These are phyloP conservation scores for Nasturtium officinale DNA, from an alignment of 345 rosid genomes.

Conservation along the genomic window DNA sequence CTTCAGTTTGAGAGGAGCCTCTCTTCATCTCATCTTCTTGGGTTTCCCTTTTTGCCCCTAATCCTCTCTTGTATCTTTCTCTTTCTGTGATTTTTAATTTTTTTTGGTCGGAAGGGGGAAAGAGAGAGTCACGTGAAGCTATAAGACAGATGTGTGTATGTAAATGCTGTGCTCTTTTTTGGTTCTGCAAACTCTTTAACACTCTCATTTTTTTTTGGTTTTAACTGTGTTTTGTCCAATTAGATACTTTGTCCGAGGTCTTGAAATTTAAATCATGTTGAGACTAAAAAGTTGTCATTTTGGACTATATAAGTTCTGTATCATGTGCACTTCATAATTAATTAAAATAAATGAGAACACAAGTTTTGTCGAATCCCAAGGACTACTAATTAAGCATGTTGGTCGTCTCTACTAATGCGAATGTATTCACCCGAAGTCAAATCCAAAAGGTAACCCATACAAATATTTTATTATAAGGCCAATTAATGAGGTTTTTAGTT, in stretches of 20 bases:
- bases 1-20: constrained; percentile 64
- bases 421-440: constrained; percentile 38
- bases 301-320: constrained; percentile 9
- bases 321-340: constrained; percentile 20
- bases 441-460: constrained; percentile 30
- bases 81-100: constrained; percentile 23
- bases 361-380: constrained; percentile 37
- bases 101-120: constrained; percentile 20
- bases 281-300: constrained; percentile 35
- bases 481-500: background rate
- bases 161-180: constrained; percentile 32
- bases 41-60: constrained; percentile 46
- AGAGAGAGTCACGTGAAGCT: constrained; percentile 48
- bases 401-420: constrained; percentile 42
- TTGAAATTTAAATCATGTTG: constrained; percentile 26
- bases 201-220: background rate
- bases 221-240: constrained; percentile 32
- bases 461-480: background rate
- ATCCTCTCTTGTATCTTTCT: constrained; percentile 20
- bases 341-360: too few species aligned
- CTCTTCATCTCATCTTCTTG: constrained; percentile 40
- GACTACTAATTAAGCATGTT: constrained; percentile 38
- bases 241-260: constrained; percentile 35
- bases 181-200: constrained; percentile 32
- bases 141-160: constrained; percentile 41